Evolutionary conservation across 441 rosid genomes (phyloP), one percentile per base, ranked within the genome.

Genomic region (Croton setiger): DNA sequence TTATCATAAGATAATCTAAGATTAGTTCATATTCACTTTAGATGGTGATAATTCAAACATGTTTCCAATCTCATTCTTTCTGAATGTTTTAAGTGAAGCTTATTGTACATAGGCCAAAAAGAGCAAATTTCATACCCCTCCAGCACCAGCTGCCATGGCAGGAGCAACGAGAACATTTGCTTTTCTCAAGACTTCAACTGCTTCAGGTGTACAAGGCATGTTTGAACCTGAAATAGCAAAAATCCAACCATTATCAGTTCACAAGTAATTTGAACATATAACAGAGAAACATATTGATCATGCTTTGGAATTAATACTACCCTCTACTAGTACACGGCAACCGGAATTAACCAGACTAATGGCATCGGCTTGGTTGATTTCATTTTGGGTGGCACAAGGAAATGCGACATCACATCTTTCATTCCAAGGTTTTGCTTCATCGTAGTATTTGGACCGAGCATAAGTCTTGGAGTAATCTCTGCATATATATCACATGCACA

Each of bases 101-200:
- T 45, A 11, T 45, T 45, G 51, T 45, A 3, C 71, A 75, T 41
- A 59, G 4, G 36, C 23, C 27, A 23, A 53, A 48, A 20, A 37
- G 14, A 44, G 6, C n/a, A 59, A 78, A 33, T 60, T 76, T 68
- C 85, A 51, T 71, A 95, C 99, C 87, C 98, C 98, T 82, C 98
- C 99, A 69, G 99, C 96, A 81, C 98, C 97, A 74, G 99, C 97
- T 43, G 99, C 99, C 85, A 92, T 82, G 60, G 98, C 91, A 83
- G 98, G 99, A 76, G 97, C 99, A 43, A 89, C 81, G 55, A 95
- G 92, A 70, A 95, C 89, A 80, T 86, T 91, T 48, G 95, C 92
- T 78, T 91, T 92, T 77, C 88, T 91, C 82, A 95, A 80, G 72
- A 91, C 83, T 66, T 92, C 97, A 71, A 87, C 85, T 41, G 97